Base-by-base conservation (phyloP, 1,284 basidiomycete species). In the Microbotryum lychnidis-dioicae region DNA sequence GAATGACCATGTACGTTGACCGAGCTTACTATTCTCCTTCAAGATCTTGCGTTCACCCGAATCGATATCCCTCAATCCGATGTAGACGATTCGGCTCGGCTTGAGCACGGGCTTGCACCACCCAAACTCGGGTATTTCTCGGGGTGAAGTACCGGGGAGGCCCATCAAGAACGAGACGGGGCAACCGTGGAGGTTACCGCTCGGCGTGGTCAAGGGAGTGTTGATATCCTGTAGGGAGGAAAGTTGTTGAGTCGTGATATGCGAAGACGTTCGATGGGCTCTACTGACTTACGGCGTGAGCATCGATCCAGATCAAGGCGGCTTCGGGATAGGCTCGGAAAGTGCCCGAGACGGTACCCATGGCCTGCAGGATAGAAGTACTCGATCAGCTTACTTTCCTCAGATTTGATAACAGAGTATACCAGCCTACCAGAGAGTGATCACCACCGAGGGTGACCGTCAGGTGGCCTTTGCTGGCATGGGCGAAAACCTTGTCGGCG, bases 111-210 rank as follows among this genome's bases (percentile, higher is more conserved):
- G 84, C 73, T 85, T 83, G 66, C 93, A 79, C 92, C 92, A 97
- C 42, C 82, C 79, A 73, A 91, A 92, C 65, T 80, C 75, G 42
- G 73, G 72, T 20, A 77, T 77, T n/a, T 78, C 79, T 47, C 75
- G 73, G 48, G 71, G 59, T 27, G 64, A 58, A 12, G 70, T 69
- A 20, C 71, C 76, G 14, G 72, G 64, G 16, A 77, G 67, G 9
- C 76, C 76, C 51, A 77, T 66, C 50, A 98, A 84, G 83, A 98
- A 98, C 21, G 94, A 90, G 54, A 97, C 83, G 46, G 94, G 96
- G 86, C 96, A 97, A 67, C 96, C 96, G 78, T 98, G 96, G 65
- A 99, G 85, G 77, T 98, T 97, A 51, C 94, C 93, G 61, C 89
- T 87, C 20, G 72, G 71, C 25, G 93, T 96, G 14, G 89, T 86